phyloP scores from a whole-genome alignment of 2,329 filamentous ascomycete species.

The Sporothrix phasma region DNA sequence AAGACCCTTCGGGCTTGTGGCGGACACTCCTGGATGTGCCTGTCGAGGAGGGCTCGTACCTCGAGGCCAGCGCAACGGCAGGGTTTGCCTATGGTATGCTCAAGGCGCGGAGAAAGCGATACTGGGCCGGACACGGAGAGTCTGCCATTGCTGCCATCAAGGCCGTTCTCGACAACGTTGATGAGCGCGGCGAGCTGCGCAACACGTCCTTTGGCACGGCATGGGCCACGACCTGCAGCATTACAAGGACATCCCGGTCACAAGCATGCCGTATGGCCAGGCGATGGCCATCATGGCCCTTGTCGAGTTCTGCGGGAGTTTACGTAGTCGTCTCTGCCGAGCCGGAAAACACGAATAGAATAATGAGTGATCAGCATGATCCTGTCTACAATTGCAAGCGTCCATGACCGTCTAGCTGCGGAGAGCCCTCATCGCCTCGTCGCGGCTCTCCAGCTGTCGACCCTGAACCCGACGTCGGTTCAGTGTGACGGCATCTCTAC shows the following conservation, averaged over 20 bases:
- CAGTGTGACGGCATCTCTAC: too few species aligned
- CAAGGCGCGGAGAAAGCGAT: slow-evolving; percentile 60
- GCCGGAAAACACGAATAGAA: too few species aligned
- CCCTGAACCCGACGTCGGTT: too few species aligned
- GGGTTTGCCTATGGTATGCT: slow-evolving; percentile 74
- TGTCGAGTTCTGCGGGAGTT: slow-evolving; percentile 59
- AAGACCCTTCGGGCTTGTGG: slow-evolving; percentile 58
- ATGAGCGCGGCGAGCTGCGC: slow-evolving; percentile 55
- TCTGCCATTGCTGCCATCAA: slow-evolving; percentile 56
- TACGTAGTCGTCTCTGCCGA: not conserved
- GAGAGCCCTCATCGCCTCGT: too few species aligned
- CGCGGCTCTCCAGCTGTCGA: too few species aligned
- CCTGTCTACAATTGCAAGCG: too few species aligned
- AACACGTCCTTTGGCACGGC: slow-evolving; percentile 68
- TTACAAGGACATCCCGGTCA: slow-evolving; percentile 66
- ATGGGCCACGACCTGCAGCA: slow-evolving; percentile 67
- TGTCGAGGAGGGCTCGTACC: slow-evolving; percentile 57
- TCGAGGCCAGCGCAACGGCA: slow-evolving; percentile 67
- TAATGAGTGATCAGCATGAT: too few species aligned
- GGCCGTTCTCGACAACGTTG: slow-evolving; percentile 58
- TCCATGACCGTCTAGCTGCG: too few species aligned
- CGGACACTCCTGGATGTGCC: slow-evolving; percentile 62
- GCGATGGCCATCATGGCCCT: slow-evolving; percentile 77
- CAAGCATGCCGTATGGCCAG: slow-evolving; percentile 77
- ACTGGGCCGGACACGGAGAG: slow-evolving; percentile 53